A percentile compares a stretch with the other conserved stretches of the same genome.
These are phyloP conservation scores for Kluyveromyces aestuarii DNA, from an alignment of 805 yeast species.

Conservation along the genomic window DNA sequence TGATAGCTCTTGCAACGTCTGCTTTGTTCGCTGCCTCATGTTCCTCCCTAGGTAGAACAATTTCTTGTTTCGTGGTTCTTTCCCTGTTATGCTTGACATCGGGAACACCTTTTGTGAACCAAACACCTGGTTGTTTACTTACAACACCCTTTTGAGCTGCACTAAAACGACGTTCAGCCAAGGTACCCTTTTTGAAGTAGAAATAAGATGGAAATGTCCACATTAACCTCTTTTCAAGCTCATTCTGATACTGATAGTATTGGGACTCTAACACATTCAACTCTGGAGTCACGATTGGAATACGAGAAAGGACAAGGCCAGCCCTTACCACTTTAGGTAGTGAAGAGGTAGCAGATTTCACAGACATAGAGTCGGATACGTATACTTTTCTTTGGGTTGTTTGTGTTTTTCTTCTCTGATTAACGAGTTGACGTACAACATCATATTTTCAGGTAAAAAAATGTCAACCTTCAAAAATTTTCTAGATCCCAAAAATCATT, in stretches of 20 bases:
- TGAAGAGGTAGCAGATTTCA: slow-evolving; percentile 10
- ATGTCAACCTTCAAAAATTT: not conserved
- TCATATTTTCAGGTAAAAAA: not conserved
- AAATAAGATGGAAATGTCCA: slow-evolving; percentile 96
- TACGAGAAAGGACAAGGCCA: slow-evolving; percentile 64
- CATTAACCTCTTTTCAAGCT: slow-evolving; percentile 82
- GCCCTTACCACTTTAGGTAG: slow-evolving; percentile 28
- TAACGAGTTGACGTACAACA: not conserved
- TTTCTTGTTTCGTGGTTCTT: slow-evolving; percentile 69
- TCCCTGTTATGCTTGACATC: slow-evolving; percentile 85
- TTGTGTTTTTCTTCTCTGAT: not conserved
- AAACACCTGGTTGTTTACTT: slow-evolving; percentile 61
- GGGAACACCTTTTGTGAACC: slow-evolving; percentile 77
- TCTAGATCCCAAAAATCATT: not conserved
- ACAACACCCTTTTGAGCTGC: slow-evolving; percentile 71
- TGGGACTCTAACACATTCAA: slow-evolving; percentile 60
- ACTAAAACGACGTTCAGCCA: slow-evolving; percentile 73
- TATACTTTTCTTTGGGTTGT: not conserved
- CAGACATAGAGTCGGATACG: not conserved
- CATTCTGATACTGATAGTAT: slow-evolving; percentile 76
- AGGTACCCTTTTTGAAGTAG: slow-evolving; percentile 82
- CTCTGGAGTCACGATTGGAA: slow-evolving; percentile 78
- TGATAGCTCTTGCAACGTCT: slow-evolving; percentile 59
- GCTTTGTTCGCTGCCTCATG: slow-evolving; percentile 35
- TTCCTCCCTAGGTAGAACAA: slow-evolving; percentile 60